These are phyloP conservation scores for Eucommia ulmoides DNA, from an alignment of 257 asterid genomes.

Conservation along the genomic window DNA sequence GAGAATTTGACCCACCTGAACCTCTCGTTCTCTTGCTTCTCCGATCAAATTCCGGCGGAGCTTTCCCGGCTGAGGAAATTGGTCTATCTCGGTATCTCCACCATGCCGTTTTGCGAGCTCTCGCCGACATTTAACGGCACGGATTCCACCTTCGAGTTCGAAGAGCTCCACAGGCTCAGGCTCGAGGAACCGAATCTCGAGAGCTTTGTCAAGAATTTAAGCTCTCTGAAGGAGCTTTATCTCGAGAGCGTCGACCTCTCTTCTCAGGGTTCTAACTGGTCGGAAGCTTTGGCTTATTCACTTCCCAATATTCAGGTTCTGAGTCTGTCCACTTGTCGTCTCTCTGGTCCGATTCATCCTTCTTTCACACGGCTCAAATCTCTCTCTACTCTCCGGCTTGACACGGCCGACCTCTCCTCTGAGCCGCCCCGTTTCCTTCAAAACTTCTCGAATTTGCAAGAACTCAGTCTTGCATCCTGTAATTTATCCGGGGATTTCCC, in stretches of 20 bases:
- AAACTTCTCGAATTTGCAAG: slow-evolving; percentile 19
- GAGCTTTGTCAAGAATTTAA: slow-evolving; percentile 26
- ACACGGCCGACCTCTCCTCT: slow-evolving; percentile 21
- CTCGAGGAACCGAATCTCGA: slow-evolving; percentile 38
- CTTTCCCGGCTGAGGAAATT: slow-evolving; percentile 12
- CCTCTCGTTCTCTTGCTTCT: slow-evolving; percentile 13
- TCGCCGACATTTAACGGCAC: too few relatives aligned
- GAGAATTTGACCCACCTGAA: slow-evolving; percentile 14
- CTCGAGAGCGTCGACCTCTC: slow-evolving; percentile 41
- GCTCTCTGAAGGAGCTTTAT: slow-evolving; percentile 28
- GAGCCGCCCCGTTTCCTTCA: slow-evolving; percentile 21
- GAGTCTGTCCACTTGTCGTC: slow-evolving; percentile 33
- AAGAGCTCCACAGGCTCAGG: slow-evolving; percentile 6
- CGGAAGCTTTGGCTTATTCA: slow-evolving; percentile 22
- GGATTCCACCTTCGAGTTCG: too few relatives aligned
- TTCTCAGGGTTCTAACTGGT: slow-evolving; percentile 25
- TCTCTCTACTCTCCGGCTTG: slow-evolving; percentile 33
- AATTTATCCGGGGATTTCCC: slow-evolving; percentile 33
- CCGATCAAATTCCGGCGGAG: slow-evolving; percentile 11
- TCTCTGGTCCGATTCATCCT: slow-evolving; percentile 28
- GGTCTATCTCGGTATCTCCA: slow-evolving; percentile 18
- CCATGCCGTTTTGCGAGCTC: too few relatives aligned
- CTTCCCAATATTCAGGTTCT: slow-evolving; percentile 24
- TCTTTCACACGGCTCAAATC: slow-evolving; percentile 21
- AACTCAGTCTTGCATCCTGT: slow-evolving; percentile 26